phyloP scores from a whole-genome alignment of 176 grass and related monocot species.

The Rhynchospora breviuscula region DNA sequence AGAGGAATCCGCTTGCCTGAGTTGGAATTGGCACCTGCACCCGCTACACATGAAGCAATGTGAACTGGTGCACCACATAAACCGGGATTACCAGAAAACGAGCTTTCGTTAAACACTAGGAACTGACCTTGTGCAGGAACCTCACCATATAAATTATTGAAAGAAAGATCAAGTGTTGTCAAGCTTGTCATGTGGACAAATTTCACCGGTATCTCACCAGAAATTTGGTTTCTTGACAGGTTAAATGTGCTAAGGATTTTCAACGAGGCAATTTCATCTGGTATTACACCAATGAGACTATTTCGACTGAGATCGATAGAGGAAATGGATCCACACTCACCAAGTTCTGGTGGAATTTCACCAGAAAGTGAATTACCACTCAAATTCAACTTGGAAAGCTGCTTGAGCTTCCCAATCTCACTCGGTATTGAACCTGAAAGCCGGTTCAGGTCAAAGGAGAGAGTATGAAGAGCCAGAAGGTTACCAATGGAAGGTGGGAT shows the following conservation, averaged over 20 bases:
- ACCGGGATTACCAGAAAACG: slow-evolving; percentile 54
- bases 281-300: slow-evolving; percentile 49
- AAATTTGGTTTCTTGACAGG: slow-evolving; percentile 55
- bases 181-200: slow-evolving; percentile 77
- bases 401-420: slow-evolving; percentile 46
- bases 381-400: slow-evolving; percentile 51
- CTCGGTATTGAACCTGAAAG: slow-evolving; percentile 46
- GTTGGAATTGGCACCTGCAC: background rate
- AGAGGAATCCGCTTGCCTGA: background rate
- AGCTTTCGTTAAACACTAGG: slow-evolving; percentile 73
- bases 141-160: slow-evolving; percentile 53
- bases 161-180: slow-evolving; percentile 73
- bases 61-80: slow-evolving; percentile 38
- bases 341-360: slow-evolving; percentile 44
- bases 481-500: slow-evolving; percentile 65
- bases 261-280: slow-evolving; percentile 39
- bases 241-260: slow-evolving; percentile 72
- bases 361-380: slow-evolving; percentile 64
- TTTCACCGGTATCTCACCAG: slow-evolving; percentile 48
- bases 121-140: slow-evolving; percentile 77
- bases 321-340: slow-evolving; percentile 39
- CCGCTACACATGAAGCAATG: background rate
- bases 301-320: slow-evolving; percentile 75
- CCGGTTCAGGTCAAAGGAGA: slow-evolving; percentile 57
- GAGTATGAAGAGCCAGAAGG: slow-evolving; percentile 53